These are phyloP conservation scores for Hyaloscypha finlandica DNA, from an alignment of 495 filamentous ascomycete species.

Conservation along the genomic window DNA sequence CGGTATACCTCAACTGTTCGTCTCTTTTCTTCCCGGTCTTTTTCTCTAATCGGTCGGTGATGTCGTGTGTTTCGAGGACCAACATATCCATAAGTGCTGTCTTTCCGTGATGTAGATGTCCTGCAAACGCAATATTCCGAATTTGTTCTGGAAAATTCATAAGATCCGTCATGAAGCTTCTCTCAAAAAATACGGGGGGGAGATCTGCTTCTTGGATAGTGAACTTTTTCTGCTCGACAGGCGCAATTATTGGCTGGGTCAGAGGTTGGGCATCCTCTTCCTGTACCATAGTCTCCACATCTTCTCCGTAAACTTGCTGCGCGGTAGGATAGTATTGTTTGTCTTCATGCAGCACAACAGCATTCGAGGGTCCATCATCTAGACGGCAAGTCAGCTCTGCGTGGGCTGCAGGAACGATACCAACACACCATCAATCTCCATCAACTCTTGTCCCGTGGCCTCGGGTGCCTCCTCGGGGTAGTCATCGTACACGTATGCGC, in stretches of 20 bases:
- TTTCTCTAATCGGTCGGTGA: slow-evolving; percentile 74
- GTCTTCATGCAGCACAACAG: slow-evolving; percentile 95
- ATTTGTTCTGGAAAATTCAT: slow-evolving; percentile 95
- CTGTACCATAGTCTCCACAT: slow-evolving; percentile 93
- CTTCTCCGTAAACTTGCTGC: slow-evolving; percentile 88
- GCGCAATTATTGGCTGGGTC: slow-evolving; percentile 89
- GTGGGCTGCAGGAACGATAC: slow-evolving; percentile 3
- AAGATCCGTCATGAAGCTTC: slow-evolving; percentile 89
- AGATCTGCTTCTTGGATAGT: slow-evolving; percentile 88
- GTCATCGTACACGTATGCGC: slow-evolving; percentile 78
- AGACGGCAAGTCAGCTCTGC: slow-evolving; percentile 22
- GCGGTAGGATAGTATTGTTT: slow-evolving; percentile 99
- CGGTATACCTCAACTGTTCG: slow-evolving; percentile 92
- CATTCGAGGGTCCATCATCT: slow-evolving; percentile 92
- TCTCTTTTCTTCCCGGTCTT: slow-evolving; percentile 78
- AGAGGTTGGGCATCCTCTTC: slow-evolving; percentile 96
- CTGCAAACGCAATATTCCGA: slow-evolving; percentile 87
- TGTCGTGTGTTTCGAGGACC: slow-evolving; percentile 89
- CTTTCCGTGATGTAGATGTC: slow-evolving; percentile 96
- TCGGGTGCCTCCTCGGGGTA: slow-evolving; percentile 64
- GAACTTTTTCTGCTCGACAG: slow-evolving; percentile 93
- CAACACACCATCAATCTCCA: slow-evolving; percentile 83
- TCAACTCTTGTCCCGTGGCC: slow-evolving; percentile 74
- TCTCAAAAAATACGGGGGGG: slow-evolving; percentile 81
- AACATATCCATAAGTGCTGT: slow-evolving; percentile 99